These are phyloP conservation scores for Camellia lanceoleosa DNA, from an alignment of 148 eudicot species.

Conservation along the genomic window DNA sequence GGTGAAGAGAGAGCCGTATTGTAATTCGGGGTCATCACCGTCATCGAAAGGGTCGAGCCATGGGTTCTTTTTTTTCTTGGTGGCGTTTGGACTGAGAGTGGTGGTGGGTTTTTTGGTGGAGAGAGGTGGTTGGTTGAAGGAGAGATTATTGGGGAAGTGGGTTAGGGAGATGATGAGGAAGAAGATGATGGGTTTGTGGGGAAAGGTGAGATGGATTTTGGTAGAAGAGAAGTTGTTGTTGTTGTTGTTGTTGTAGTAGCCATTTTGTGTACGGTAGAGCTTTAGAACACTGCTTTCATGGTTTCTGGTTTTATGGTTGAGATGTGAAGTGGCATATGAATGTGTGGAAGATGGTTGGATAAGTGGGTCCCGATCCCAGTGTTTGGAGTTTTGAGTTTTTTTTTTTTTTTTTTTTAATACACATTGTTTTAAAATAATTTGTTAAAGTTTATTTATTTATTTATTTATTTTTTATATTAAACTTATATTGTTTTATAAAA, in stretches of 20 bases:
- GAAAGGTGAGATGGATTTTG: slow-evolving; percentile 48
- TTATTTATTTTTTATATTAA: too few species aligned
- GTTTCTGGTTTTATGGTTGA: background rate
- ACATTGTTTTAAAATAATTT: too few species aligned
- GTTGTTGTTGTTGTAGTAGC: slow-evolving; percentile 33
- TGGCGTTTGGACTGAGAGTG: slow-evolving; percentile 29
- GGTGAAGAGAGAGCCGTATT: slow-evolving; percentile 47
- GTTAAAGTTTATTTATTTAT: too few species aligned
- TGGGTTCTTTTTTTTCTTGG: slow-evolving; percentile 47
- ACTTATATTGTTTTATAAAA: too few species aligned
- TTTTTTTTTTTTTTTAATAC: too few species aligned
- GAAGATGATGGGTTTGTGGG: slow-evolving; percentile 35
- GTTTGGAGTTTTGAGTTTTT: too few species aligned
- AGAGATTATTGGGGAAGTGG: slow-evolving; percentile 27
- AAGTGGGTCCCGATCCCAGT: slow-evolving; percentile 19
- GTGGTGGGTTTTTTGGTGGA: slow-evolving; percentile 16
- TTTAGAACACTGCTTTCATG: slow-evolving; percentile 1
- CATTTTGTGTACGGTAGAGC: slow-evolving; percentile 21
- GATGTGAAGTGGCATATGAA: slow-evolving; percentile 5
- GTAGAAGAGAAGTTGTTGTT: slow-evolving; percentile 44
- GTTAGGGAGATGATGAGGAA: slow-evolving; percentile 32
- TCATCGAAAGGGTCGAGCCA: slow-evolving; percentile 86
- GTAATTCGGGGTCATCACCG: slow-evolving; percentile 69
- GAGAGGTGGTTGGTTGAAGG: slow-evolving; percentile 25
- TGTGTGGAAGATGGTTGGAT: slow-evolving; percentile 43